Percentiles rank a stretch among this genome's conserved stretches.
Evolutionary conservation across 192 early-diverging fungal genomes (phyloP).

Genomic region (Gigaspora rosea): DNA sequence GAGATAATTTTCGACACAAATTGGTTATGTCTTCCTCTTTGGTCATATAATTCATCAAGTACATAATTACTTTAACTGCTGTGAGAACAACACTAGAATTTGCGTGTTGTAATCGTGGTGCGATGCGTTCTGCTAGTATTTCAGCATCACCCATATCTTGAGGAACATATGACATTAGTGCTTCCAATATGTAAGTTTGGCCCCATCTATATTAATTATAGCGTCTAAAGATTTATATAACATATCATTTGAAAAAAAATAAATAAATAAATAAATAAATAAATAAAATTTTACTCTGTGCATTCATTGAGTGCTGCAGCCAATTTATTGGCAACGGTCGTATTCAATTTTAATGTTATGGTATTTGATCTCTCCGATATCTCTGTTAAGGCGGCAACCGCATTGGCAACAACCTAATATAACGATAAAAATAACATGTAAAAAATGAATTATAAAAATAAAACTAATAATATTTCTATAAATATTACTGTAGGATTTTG

Average conservation of each 20-base stretch:
- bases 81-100: slow-evolving; percentile 90
- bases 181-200: slow-evolving; percentile 92
- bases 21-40: slow-evolving; percentile 73
- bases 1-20: slow-evolving; percentile 83
- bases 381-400: slow-evolving; percentile 90
- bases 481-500: slow-evolving; percentile 80
- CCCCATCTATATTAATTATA: slow-evolving; percentile 71
- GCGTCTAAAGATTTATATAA: neutral
- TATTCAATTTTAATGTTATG: slow-evolving; percentile 84
- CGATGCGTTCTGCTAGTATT: slow-evolving; percentile 85
- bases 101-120: slow-evolving; percentile 90
- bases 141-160: slow-evolving; percentile 89
- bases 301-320: slow-evolving; percentile 93
- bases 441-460: neutral
- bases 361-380: slow-evolving; percentile 87
- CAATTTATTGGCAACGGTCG: slow-evolving; percentile 87
- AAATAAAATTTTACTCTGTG: slow-evolving; percentile 68
- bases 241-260: neutral
- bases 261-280: slow-evolving; percentile 11
- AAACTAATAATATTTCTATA: neutral
- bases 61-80: slow-evolving; percentile 86
- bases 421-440: neutral
- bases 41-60: slow-evolving; percentile 92
- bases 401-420: slow-evolving; percentile 90
- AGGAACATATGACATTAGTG: slow-evolving; percentile 88